These are phyloP conservation scores for Aureoboletus auriporus DNA, from an alignment of 768 basidiomycete genomes.

Conservation along the genomic window DNA sequence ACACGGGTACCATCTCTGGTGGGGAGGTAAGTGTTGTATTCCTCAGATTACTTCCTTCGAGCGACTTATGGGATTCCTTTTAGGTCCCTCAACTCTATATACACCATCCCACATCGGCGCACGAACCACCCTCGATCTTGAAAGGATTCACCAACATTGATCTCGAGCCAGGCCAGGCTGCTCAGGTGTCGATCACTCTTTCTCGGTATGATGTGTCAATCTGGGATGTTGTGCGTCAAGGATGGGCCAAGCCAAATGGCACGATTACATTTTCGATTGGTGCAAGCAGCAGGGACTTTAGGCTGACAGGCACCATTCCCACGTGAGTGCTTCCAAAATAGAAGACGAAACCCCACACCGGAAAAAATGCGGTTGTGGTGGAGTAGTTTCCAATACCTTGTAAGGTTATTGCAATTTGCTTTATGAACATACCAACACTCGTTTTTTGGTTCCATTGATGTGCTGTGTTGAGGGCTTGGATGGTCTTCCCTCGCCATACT, in stretches of 20 bases:
- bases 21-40: constrained; percentile 46
- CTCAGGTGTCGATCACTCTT: constrained; percentile 49
- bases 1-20: constrained; percentile 61
- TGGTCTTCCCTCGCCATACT: no score
- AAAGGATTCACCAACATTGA: constrained; percentile 65
- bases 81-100: constrained; percentile 76
- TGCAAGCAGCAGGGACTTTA: constrained; percentile 61
- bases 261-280: constrained; percentile 61
- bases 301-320: constrained; percentile 42
- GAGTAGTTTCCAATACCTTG: background rate
- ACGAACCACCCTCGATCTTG: constrained; percentile 68
- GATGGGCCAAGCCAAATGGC: constrained; percentile 70
- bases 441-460: no score
- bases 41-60: no score
- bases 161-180: constrained; percentile 43
- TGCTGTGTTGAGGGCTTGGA: no score
- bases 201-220: constrained; percentile 69
- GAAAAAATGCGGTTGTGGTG: no score
- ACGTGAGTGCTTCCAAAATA: constrained; percentile 1
- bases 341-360: background rate
- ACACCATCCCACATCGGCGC: constrained; percentile 56
- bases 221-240: constrained; percentile 72
- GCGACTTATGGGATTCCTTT: background rate
- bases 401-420: background rate
- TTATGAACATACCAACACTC: background rate